Conservation (phyloP, 768 basidiomycete genomes). For the Suillus americanus region DNA sequence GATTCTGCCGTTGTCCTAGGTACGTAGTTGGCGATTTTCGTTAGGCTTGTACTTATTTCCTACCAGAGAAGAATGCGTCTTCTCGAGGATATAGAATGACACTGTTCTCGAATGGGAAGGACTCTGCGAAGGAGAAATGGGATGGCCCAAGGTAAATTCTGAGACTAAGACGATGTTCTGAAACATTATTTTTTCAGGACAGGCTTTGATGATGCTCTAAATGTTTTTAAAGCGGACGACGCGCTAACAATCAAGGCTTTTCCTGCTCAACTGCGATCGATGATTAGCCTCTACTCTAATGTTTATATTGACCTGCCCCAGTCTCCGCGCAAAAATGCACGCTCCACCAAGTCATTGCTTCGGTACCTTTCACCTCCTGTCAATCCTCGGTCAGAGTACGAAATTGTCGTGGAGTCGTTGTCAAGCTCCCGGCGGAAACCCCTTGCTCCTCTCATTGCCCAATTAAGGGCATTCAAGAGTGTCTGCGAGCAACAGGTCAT, state of each 20-base stretch:
- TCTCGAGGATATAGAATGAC: conserved; percentile 84
- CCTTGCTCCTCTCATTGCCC: conserved; percentile 69
- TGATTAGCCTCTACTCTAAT: conserved; percentile 48
- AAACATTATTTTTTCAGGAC: conserved; percentile 44
- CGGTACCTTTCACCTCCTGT: conserved; percentile 42
- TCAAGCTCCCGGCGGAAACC: conserved; percentile 45
- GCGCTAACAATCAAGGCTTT: conserved; percentile 59
- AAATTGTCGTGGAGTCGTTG: conserved; percentile 55
- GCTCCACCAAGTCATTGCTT: conserved; percentile 53
- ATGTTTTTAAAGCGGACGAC: conserved; percentile 78
- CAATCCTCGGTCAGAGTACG: conserved; percentile 43
- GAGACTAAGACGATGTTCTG: not conserved
- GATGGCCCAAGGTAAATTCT: conserved; percentile 71
- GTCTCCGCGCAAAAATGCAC: conserved; percentile 22
- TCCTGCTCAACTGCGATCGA: conserved; percentile 54
- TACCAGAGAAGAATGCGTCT: conserved; percentile 65
- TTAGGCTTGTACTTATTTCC: conserved; percentile 8
- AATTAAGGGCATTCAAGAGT: conserved; percentile 79
- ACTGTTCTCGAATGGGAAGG: conserved; percentile 76
- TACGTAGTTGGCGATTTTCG: conserved; percentile 26
- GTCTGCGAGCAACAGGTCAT: conserved; percentile 73
- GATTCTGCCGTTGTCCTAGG: conserved; percentile 87
- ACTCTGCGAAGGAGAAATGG: conserved; percentile 83
- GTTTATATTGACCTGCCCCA: conserved; percentile 55
- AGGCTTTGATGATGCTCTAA: conserved; percentile 58